phyloP scores from a whole-genome alignment of 805 yeast species.

The Candida quercuum region DNA sequence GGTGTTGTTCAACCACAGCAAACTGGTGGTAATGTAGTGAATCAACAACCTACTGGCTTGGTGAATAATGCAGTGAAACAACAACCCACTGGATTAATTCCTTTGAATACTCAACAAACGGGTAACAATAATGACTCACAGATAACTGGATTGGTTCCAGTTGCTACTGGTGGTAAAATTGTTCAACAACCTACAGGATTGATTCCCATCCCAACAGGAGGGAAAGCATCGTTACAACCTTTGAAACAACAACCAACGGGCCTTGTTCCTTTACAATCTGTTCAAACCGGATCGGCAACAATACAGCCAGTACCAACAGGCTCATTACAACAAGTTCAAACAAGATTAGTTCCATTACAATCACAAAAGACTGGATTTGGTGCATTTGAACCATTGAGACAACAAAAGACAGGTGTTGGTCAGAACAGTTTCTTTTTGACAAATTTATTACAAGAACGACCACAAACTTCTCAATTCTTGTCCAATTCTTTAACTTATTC shows the following conservation, averaged over 20 bases:
- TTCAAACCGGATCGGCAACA: constrained; percentile 18
- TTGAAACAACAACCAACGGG: constrained; percentile 34
- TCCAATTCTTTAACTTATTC: constrained; percentile 27
- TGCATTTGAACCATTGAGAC: constrained; percentile 27
- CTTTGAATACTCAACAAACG: constrained; percentile 25
- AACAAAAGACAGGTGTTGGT: constrained; percentile 41
- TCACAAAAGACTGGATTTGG: constrained; percentile 59
- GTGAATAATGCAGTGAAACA: constrained; percentile 44
- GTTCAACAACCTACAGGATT: constrained; percentile 55
- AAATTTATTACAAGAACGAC: constrained; percentile 61
- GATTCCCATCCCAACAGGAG: constrained; percentile 30
- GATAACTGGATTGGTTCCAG: constrained; percentile 56
- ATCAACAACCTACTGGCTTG: no score
- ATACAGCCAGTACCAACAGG: no score
- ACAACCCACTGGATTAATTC: constrained; percentile 41
- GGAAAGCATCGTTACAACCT: constrained; percentile 5
- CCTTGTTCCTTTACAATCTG: constrained; percentile 19
- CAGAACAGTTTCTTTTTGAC: constrained; percentile 33
- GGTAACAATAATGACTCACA: constrained; percentile 26
- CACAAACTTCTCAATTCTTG: constrained; percentile 21
- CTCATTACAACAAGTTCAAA: constrained; percentile 17
- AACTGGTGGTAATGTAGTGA: no score
- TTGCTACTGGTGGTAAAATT: not conserved
- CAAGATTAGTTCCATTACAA: constrained; percentile 30
- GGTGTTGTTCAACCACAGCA: no score